Conservation (phyloP, 1,139 yeast species). For the Saccharomyces hybrid region DNA sequence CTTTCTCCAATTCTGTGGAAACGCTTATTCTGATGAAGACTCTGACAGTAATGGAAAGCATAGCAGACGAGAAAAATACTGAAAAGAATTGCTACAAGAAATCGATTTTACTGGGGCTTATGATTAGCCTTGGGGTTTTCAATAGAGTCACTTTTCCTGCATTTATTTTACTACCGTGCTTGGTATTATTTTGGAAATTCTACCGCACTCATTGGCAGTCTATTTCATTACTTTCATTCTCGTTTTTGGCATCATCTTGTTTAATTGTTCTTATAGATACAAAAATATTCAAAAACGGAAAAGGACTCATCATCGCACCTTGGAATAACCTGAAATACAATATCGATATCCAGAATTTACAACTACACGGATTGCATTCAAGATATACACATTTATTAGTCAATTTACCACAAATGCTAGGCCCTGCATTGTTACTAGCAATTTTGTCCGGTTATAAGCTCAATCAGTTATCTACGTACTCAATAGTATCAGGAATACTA, state of each 20-base stretch:
- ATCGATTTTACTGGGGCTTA: constrained; percentile 41
- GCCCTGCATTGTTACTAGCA: constrained; percentile 56
- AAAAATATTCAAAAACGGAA: constrained; percentile 15
- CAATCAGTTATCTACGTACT: constrained; percentile 42
- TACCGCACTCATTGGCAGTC: constrained; percentile 21
- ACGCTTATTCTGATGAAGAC: constrained; percentile 57
- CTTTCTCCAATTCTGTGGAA: constrained; percentile 82
- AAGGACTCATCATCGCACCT: constrained; percentile 54
- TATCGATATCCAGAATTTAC: constrained; percentile 47
- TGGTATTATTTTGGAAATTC: constrained; percentile 35
- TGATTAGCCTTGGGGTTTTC: constrained; percentile 63
- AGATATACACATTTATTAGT: constrained; percentile 63
- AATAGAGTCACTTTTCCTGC: constrained; percentile 80
- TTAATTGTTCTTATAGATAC: constrained; percentile 53
- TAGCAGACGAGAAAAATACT: constrained; percentile 6
- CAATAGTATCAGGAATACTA: constrained; percentile 54
- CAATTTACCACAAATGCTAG: constrained; percentile 72
- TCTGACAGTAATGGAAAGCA: constrained; percentile 35
- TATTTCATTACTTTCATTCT: constrained; percentile 27
- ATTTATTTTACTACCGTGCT: constrained; percentile 58
- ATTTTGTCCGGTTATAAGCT: constrained; percentile 10
- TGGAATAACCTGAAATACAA: constrained; percentile 72
- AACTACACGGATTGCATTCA: constrained; percentile 78
- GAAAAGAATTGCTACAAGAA: constrained; percentile 10
- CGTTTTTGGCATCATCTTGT: constrained; percentile 35